A percentile compares a stretch with the other conserved stretches of the same genome.
These are phyloP conservation scores for Clavispora fructus DNA, from an alignment of 805 yeast species.

Conservation along the genomic window DNA sequence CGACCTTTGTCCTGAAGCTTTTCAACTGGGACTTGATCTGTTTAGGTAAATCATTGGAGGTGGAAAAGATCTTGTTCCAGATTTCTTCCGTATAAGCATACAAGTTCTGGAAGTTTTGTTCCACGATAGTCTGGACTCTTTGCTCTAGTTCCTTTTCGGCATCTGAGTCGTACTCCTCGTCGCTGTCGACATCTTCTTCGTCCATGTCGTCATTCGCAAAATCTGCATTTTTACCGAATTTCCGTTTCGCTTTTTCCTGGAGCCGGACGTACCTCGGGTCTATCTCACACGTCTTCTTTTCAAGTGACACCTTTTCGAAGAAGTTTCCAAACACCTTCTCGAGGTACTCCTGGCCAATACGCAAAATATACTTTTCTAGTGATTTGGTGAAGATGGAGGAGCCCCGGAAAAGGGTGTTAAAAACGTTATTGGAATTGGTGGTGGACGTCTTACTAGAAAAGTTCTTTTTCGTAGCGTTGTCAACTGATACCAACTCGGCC, in stretches of 20 bases:
- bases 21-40: conserved; percentile 61
- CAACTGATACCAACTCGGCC: conserved; percentile 53
- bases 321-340: conserved; percentile 69
- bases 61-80: conserved; percentile 61
- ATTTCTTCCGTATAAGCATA: conserved; percentile 47
- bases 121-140: conserved; percentile 30
- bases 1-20: conserved; percentile 59
- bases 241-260: conserved; percentile 25
- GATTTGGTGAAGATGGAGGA: conserved; percentile 79
- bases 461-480: conserved; percentile 39
- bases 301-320: conserved; percentile 47
- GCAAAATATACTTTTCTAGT: conserved; percentile 66
- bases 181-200: conserved; percentile 20
- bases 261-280: conserved; percentile 62
- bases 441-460: conserved; percentile 22
- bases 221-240: conserved; percentile 9
- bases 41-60: conserved; percentile 71
- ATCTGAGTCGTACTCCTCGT: conserved; percentile 22
- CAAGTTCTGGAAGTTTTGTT: conserved; percentile 46
- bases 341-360: conserved; percentile 76
- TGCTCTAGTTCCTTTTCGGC: conserved; percentile 31
- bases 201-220: conserved; percentile 7
- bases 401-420: conserved; percentile 74
- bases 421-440: conserved; percentile 33
- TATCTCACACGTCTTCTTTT: conserved; percentile 63